Conservation (phyloP, 495 filamentous ascomycete genomes). For the Tuber microsphaerosporum region DNA sequence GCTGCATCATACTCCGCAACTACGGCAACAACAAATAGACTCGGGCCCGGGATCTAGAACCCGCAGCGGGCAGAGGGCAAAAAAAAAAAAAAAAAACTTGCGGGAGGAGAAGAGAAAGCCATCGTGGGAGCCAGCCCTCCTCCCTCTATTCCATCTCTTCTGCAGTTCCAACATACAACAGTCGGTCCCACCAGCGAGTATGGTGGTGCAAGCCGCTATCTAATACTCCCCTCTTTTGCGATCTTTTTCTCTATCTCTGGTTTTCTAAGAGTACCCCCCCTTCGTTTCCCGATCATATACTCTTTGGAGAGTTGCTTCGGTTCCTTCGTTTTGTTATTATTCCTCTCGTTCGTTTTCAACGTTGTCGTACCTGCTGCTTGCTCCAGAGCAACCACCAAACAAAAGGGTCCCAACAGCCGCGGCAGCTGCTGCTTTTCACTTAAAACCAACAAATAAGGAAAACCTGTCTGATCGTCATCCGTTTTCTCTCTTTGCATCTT, state of each 20-base stretch:
- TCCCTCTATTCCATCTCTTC: not conserved
- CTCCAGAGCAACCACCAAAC: not conserved
- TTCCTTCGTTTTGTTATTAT: conserved; percentile 24
- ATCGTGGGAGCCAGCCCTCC: not conserved
- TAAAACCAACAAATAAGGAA: conserved; percentile 3
- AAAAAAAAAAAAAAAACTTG: not conserved
- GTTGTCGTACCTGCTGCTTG: not conserved
- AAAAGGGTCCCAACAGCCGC: not conserved
- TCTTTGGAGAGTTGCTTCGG: conserved; percentile 19
- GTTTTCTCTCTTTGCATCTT: conserved; percentile 21
- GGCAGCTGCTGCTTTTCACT: not conserved
- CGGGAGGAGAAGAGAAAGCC: not conserved
- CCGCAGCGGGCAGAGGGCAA: not conserved
- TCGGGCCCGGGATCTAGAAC: not conserved
- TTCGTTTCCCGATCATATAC: conserved; percentile 26
- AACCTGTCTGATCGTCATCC: conserved; percentile 6
- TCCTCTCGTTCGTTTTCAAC: conserved; percentile 15
- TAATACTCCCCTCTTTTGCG: conserved; percentile 18
- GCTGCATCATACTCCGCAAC: not conserved
- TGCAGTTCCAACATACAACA: not conserved
- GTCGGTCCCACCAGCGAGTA: conserved; percentile 16
- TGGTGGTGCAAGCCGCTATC: conserved; percentile 33
- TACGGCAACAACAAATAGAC: conserved; percentile 1
- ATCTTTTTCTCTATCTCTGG: conserved; percentile 11
- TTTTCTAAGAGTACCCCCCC: conserved; percentile 13